These are phyloP conservation scores for Neckera pumila DNA, from an alignment of 225 moss, liverwort and hornwort species.

Conservation along the genomic window DNA sequence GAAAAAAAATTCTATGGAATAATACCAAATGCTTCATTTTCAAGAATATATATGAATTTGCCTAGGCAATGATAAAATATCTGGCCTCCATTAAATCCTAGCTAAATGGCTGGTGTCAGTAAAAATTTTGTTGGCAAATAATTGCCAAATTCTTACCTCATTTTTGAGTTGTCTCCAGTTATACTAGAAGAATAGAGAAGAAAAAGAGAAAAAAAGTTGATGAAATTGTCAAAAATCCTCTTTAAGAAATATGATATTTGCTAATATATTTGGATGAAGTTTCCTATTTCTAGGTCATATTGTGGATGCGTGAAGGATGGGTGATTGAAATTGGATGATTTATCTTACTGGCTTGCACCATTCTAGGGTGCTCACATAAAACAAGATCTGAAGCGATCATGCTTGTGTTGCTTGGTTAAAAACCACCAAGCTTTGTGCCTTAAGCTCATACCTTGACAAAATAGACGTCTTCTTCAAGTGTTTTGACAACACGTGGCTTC, in stretches of 20 bases:
- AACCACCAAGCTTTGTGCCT: no score
- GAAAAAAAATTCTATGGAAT: neutral
- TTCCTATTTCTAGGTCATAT: neutral
- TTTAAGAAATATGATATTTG: neutral
- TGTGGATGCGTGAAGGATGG: neutral
- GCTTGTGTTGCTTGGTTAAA: no score
- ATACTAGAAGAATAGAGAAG: neutral
- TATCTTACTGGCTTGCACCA: accelerated
- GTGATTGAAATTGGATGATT: neutral
- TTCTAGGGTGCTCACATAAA: no score
- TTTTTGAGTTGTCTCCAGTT: neutral
- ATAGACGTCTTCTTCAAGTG: no score
- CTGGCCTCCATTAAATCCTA: neutral
- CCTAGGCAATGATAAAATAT: neutral
- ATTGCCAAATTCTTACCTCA: neutral
- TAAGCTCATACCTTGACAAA: no score
- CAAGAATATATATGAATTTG: neutral
- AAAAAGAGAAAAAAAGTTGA: neutral
- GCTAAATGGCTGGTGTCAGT: neutral
- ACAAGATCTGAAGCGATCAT: no score
- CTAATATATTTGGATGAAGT: neutral
- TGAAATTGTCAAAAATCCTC: neutral
- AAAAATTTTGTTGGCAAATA: neutral
- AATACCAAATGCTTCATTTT: neutral
- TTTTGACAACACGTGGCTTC: no score